Conservation (phyloP, 305 asterid genomes). For the Solanum hybrid region DNA sequence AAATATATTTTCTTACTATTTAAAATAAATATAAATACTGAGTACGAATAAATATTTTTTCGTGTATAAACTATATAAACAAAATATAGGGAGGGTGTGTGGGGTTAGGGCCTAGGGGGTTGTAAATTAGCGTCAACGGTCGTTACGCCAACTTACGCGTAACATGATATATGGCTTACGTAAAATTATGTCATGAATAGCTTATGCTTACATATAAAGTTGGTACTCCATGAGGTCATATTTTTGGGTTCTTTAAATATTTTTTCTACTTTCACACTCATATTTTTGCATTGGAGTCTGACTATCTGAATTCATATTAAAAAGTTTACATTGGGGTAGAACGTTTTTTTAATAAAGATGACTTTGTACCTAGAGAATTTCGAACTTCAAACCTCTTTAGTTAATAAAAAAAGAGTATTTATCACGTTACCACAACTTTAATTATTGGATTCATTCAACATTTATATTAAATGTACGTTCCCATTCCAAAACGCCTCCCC, state of each 20-base stretch:
- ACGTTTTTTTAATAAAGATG: too few relatives aligned
- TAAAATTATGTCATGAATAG: slow-evolving; percentile 11
- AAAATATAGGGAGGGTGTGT: background rate
- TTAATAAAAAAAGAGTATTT: background rate
- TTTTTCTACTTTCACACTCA: background rate
- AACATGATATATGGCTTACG: slow-evolving; percentile 11
- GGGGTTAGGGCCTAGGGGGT: background rate
- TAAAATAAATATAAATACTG: background rate
- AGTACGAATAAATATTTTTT: background rate
- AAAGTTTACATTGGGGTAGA: too few relatives aligned
- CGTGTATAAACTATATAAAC: background rate
- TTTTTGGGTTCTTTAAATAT: background rate
- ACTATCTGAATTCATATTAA: too few relatives aligned
- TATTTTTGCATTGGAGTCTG: accelerated
- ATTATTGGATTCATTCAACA: too few relatives aligned
- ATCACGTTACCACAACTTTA: background rate
- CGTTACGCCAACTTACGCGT: background rate
- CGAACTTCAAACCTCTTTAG: too few relatives aligned
- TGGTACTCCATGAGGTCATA: background rate
- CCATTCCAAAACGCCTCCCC: background rate
- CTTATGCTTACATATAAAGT: background rate
- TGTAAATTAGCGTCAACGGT: background rate
- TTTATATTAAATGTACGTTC: background rate
- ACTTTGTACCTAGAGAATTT: background rate
- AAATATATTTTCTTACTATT: too few relatives aligned